Percentiles rank a stretch among this genome's conserved stretches.
phyloP scores from a whole-genome alignment of 2,329 filamentous ascomycete genomes.

The Ophiostoma perfectum region DNA sequence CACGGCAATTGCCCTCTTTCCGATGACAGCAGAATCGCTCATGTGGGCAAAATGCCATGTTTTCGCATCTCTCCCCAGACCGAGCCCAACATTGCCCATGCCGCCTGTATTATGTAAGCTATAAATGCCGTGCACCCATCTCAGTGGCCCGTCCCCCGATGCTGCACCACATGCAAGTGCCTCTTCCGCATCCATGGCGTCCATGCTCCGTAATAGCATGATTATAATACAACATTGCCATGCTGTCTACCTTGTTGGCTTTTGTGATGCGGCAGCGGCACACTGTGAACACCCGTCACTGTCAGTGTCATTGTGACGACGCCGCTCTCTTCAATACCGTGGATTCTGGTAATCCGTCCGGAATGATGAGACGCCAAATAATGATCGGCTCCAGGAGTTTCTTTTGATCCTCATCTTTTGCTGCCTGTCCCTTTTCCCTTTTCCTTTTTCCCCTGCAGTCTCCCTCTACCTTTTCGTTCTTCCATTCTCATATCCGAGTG shows the following conservation, averaged over 20 bases:
- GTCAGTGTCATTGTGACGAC: too few species aligned
- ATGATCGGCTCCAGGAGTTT: too few species aligned
- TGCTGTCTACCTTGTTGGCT: background rate
- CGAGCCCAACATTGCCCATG: background rate
- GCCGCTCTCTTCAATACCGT: too few species aligned
- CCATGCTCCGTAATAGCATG: background rate
- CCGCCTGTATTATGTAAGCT: background rate
- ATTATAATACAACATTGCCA: background rate
- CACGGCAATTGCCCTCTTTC: constrained; percentile 20
- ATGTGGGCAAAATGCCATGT: constrained; percentile 10
- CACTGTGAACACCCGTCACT: too few species aligned
- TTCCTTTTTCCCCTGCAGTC: background rate
- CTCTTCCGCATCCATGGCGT: constrained; percentile 3
- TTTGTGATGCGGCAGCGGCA: background rate
- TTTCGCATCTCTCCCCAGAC: background rate
- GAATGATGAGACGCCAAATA: too few species aligned
- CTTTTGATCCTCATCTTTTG: too few species aligned
- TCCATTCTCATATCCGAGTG: background rate
- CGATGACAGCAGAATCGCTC: constrained; percentile 27
- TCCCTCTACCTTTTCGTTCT: background rate
- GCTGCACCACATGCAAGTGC: constrained; percentile 7
- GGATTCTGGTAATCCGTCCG: too few species aligned
- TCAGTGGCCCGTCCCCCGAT: background rate
- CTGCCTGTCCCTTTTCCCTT: background rate
- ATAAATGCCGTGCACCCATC: constrained; percentile 24